phyloP scores from a whole-genome alignment of 2,329 filamentous ascomycete species.

The Elsinoe australis region DNA sequence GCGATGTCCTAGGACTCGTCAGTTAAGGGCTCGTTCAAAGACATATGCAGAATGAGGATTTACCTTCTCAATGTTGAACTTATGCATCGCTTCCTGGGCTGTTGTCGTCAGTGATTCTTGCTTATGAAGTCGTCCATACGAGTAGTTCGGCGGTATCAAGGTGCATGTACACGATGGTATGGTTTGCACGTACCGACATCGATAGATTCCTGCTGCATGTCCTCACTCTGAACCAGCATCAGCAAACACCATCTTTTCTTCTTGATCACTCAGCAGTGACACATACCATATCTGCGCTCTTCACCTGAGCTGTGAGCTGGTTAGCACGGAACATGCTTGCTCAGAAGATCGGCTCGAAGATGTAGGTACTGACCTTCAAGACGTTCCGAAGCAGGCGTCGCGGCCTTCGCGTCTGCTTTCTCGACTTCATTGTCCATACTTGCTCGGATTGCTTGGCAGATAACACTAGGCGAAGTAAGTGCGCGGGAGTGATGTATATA shows the following conservation, averaged over 20 bases:
- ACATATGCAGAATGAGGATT: too few species aligned
- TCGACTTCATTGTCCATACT: too few species aligned
- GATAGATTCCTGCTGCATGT: slow-evolving; percentile 93
- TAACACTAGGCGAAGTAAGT: too few species aligned
- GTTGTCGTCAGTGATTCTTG: slow-evolving; percentile 19
- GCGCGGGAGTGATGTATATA: too few species aligned
- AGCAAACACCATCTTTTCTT: too few species aligned
- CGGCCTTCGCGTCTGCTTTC: too few species aligned
- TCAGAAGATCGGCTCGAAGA: too few species aligned
- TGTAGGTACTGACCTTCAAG: too few species aligned
- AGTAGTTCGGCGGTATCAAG: too few species aligned
- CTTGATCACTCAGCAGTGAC: not conserved
- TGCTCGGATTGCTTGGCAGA: too few species aligned
- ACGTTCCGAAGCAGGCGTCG: too few species aligned
- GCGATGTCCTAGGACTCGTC: slow-evolving; percentile 99
- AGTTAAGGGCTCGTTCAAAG: too few species aligned
- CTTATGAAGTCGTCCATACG: not conserved
- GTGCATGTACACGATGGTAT: not conserved
- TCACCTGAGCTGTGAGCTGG: slow-evolving; percentile 70
- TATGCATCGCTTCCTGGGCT: slow-evolving; percentile 66
- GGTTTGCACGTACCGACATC: slow-evolving; percentile 87
- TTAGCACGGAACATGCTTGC: not conserved
- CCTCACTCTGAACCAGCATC: slow-evolving; percentile 62
- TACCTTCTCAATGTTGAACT: slow-evolving; percentile 66
- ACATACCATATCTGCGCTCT: slow-evolving; percentile 95